phyloP scores from a whole-genome alignment of 805 yeast genomes.

The Hanseniaspora lindneri region DNA sequence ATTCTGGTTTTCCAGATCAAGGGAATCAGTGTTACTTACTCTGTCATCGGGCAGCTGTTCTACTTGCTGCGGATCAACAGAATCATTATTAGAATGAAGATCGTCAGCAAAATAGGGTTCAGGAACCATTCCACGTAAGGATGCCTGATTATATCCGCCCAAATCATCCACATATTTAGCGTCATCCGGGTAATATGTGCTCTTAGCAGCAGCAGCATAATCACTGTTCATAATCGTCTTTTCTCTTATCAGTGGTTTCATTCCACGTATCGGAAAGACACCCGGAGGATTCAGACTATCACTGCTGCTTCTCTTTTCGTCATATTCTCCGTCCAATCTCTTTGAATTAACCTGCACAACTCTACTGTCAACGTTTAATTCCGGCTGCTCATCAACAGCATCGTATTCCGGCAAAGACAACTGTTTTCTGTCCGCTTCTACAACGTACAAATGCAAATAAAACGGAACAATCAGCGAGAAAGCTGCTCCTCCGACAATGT shows the following conservation, averaged over 20 bases:
- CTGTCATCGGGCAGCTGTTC: too few species aligned
- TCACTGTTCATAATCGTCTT: constrained; percentile 42
- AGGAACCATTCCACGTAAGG: too few species aligned
- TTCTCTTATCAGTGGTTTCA: constrained; percentile 51
- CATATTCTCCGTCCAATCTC: constrained; percentile 13
- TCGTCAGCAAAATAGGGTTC: too few species aligned
- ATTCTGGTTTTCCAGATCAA: constrained; percentile 11
- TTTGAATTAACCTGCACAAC: constrained; percentile 43
- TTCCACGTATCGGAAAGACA: constrained; percentile 68
- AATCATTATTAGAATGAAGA: too few species aligned
- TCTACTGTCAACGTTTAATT: constrained; percentile 62
- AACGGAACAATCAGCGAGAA: constrained; percentile 58
- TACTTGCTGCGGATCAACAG: too few species aligned
- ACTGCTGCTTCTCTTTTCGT: constrained; percentile 2
- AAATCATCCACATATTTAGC: background rate
- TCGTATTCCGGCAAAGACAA: constrained; percentile 58
- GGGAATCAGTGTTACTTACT: background rate
- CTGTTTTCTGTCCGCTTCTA: constrained; percentile 53
- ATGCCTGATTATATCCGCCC: too few species aligned
- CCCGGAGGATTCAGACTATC: constrained; percentile 51
- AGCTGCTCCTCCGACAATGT: constrained; percentile 63
- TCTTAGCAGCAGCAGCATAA: background rate
- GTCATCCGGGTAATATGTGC: background rate
- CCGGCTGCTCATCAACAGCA: constrained; percentile 70
- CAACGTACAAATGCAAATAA: constrained; percentile 60